Evolutionary conservation across 306 rosid genomes (phyloP).

Genomic region (Cucurbita ficifolia): DNA sequence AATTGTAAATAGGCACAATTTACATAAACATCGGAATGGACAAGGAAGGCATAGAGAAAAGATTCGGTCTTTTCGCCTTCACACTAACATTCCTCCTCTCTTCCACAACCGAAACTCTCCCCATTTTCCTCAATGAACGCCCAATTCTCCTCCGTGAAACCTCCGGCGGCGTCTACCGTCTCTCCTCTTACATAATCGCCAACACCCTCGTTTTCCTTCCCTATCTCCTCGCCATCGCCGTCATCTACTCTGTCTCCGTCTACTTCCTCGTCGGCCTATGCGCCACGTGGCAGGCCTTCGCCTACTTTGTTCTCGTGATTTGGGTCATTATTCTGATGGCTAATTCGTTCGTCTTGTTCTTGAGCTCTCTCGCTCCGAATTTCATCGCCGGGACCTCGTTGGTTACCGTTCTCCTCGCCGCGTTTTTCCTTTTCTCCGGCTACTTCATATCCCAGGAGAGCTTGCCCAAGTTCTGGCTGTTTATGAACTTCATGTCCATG

Average conservation of each 20-base stretch:
- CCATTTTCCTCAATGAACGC: constrained; percentile 76
- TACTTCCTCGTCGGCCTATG: constrained; percentile 86
- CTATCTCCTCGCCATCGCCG: constrained; percentile 47
- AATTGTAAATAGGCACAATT: constrained; percentile 26
- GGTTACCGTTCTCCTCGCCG: constrained; percentile 54
- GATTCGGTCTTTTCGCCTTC: constrained; percentile 81
- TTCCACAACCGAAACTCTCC: constrained; percentile 75
- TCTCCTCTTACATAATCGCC: constrained; percentile 80
- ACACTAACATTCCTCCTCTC: constrained; percentile 82
- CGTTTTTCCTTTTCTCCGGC: constrained; percentile 74
- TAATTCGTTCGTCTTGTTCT: constrained; percentile 64
- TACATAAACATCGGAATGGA: constrained; percentile 67
- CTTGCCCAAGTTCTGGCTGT: constrained; percentile 66
- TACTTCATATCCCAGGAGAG: constrained; percentile 54
- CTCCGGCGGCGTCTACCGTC: constrained; percentile 70
- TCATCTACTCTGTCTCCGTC: constrained; percentile 62
- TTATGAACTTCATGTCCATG: constrained; percentile 82
- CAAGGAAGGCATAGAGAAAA: constrained; percentile 61
- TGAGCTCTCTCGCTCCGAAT: constrained; percentile 80
- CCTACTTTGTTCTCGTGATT: constrained; percentile 63
- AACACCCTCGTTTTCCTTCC: constrained; percentile 90
- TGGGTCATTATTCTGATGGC: constrained; percentile 75
- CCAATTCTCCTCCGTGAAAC: constrained; percentile 77
- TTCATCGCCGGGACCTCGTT: constrained; percentile 84
- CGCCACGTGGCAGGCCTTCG: constrained; percentile 61